Evolutionary conservation across 2,329 filamentous ascomycete species (phyloP), one percentile per base, ranked within the genome.

Genomic region (Zymoseptoria tritici): DNA sequence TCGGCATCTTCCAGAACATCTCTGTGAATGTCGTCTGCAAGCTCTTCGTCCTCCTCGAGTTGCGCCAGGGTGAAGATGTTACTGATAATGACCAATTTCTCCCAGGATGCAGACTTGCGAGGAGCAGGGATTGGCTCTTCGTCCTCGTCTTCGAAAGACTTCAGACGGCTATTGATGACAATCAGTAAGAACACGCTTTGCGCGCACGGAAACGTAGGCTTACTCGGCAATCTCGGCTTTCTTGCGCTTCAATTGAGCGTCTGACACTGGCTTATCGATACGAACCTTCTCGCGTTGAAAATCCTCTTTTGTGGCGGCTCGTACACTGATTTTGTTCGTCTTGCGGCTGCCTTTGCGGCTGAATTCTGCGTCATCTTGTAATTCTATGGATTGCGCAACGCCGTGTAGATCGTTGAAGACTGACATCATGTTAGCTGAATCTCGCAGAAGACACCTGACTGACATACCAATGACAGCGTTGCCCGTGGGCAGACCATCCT

Each of bases 371-470:
- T 91, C 90, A 73, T 95, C 90, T 11, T 91, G 81, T 68, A 94
- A 81, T 77, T 87, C 85, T 65, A 93, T 89, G 52, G 90, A 90
- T 78, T 91, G 87, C 50, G 88, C 80, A 60, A 99, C 93, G n/a
- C 90, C 95, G 71, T 96, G 91, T 0, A 91, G 89, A 68, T 94
- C 90, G 82, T 96, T 97, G 77, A 95, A 99, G 42, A 97, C 90
- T 57, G 55, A 16, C 11, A 50, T 61, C 5, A 24, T 21, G 62
- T 52, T 52, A 60, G 19, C 19, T 54, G 42, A 6, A 46, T 20
- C 53, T 62, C 36, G 36, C 5, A 16, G 13, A 29, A 9, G 7
- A 9, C 2, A 6, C 4, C 16, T 6, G 4, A 4, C 16, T 7
- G 6, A 64, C 66, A 55, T 62, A 73, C 71, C 70, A 58, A 99